A percentile compares a stretch with the other conserved stretches of the same genome.
These are phyloP conservation scores for Deinandra increscens DNA, from an alignment of 129 eudicot species.

Conservation along the genomic window DNA sequence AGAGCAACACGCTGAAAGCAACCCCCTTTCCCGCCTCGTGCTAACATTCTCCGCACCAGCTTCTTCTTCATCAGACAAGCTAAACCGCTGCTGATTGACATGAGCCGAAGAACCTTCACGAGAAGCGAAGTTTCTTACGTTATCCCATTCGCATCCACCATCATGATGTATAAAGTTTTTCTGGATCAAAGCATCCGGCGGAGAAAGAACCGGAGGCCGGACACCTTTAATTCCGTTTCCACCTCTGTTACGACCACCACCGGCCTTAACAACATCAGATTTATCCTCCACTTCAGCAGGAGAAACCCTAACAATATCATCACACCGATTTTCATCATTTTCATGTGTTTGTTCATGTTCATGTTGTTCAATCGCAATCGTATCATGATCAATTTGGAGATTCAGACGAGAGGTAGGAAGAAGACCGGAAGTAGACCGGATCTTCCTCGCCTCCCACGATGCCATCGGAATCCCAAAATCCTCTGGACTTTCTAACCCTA, in stretches of 20 bases:
- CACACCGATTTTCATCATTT: conserved; percentile 4
- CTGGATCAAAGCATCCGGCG: conserved; percentile 44
- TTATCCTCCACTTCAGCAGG: conserved; percentile 17
- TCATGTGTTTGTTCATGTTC: background rate
- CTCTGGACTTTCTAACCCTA: conserved; percentile 72
- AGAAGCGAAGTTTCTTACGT: conserved; percentile 47
- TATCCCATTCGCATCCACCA: conserved; percentile 64
- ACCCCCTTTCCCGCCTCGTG: conserved; percentile 27
- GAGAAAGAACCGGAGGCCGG: conserved; percentile 69
- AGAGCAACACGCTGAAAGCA: conserved; percentile 48
- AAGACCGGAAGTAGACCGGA: conserved; percentile 48
- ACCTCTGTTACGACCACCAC: conserved; percentile 22
- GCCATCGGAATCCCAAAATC: conserved; percentile 64
- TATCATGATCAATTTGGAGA: conserved; percentile 14
- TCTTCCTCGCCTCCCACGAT: conserved; percentile 58
- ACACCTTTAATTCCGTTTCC: conserved; percentile 69
- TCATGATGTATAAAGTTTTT: conserved; percentile 45
- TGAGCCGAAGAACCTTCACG: conserved; percentile 22
- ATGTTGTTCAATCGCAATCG: conserved; percentile 7
- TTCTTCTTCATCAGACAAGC: conserved; percentile 32
- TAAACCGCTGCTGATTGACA: conserved; percentile 24
- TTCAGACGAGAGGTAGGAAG: conserved; percentile 26
- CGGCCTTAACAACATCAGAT: conserved; percentile 31
- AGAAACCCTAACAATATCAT: conserved; percentile 16
- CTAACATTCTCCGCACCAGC: conserved; percentile 35